Base-by-base conservation (phyloP, 179 eudicot genomes). In the Beta macrorhiza region DNA sequence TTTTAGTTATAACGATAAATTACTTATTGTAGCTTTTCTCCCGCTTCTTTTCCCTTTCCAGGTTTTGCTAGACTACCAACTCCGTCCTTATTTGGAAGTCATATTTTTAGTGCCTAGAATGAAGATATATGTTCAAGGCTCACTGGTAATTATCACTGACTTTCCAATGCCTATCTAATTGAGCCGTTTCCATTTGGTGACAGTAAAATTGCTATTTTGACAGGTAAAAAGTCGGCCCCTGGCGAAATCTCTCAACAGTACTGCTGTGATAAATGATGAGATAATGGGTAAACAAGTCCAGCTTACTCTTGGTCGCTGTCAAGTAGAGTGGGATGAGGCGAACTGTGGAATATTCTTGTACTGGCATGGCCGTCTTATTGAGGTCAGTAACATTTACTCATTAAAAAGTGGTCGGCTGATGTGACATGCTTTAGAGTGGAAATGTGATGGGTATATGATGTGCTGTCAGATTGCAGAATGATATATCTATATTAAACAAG, bases 331-430 rank as follows among this genome's bases (percentile, higher is more conserved):
- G 90, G 91, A 93, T 75, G 90, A 86, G 80, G 91, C 90, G 61
- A 93, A 93, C 63, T 77, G 97, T 85, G 97, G 95, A 77, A 84
- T 93, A 59, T 93, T 93, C 82, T 82, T 93, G 44, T 93, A 90
- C 74, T 93, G 97, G 97, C 95, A 88, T 85, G 95, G 95, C 12
- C 95, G 95, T 82, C 78, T 91, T 58, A 91, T 93, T 83, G 97
- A 93, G 94, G 97, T 92, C 47, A 73, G 83, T 57, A 69, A 19
- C 19, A 59, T 49, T 69, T 69, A 25, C 14, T 44, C 13, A 47
- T 57, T 12, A 22, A 5, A 58, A 12, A 59, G 29, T 81, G 68
- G 78, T 13, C 7, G 29, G 65, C 37, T 80, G 20, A 22, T 51
- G 29, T 25, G 29, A 14, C 13, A 2, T 62, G 44, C 71, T 63